Conservation (phyloP, 192 early-diverging fungal genomes). For the Phlyctochytrium arcticum region DNA sequence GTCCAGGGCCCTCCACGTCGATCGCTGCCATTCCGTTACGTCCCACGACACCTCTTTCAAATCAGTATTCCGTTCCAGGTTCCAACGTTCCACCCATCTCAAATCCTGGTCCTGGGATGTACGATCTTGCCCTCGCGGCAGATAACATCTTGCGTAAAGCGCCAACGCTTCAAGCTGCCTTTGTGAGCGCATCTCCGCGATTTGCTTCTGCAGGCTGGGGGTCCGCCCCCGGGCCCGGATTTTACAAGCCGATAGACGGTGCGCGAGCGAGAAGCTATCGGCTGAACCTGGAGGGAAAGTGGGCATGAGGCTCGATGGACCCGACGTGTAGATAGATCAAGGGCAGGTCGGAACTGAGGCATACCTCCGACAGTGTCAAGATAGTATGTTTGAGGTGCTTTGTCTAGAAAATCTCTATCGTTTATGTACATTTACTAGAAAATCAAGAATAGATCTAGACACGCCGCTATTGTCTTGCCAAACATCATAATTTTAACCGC, state of each 20-base stretch:
- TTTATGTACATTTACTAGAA: too few species aligned
- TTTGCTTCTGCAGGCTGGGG: constrained; percentile 16
- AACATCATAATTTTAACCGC: too few species aligned
- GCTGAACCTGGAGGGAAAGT: constrained; percentile 35
- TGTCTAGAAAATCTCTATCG: too few species aligned
- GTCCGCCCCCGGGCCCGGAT: constrained; percentile 33
- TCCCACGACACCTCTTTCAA: constrained; percentile 29
- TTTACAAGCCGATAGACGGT: constrained; percentile 34
- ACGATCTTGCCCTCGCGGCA: constrained; percentile 34
- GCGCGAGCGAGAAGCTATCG: constrained; percentile 23
- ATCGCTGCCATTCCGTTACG: constrained; percentile 8
- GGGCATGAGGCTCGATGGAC: constrained; percentile 33
- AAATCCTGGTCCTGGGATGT: constrained; percentile 39
- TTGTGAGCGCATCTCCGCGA: constrained; percentile 29
- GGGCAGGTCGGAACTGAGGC: too few species aligned
- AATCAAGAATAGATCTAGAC: too few species aligned
- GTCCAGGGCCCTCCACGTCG: neutral
- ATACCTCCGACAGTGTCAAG: too few species aligned
- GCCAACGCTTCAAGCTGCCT: constrained; percentile 17
- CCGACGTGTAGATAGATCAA: too few species aligned
- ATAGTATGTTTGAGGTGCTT: too few species aligned
- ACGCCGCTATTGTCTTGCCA: too few species aligned
- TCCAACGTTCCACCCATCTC: constrained; percentile 3
- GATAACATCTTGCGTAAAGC: constrained; percentile 18
- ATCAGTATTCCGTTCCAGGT: constrained; percentile 20